Conservation (phyloP, 345 rosid species). For the Capsella bursapastoris region DNA sequence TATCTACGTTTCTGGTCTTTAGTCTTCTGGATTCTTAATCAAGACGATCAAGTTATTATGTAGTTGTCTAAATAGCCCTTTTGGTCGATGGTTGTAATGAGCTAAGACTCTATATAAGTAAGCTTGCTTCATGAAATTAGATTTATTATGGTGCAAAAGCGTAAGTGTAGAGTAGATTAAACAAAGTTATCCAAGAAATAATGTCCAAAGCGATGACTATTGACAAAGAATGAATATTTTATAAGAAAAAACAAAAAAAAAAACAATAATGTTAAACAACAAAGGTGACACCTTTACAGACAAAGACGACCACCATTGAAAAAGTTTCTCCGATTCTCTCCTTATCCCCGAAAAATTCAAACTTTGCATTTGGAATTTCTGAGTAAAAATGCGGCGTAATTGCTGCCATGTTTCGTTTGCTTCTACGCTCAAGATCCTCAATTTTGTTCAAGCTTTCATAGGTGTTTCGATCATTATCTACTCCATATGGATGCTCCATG, state of each 20-base stretch:
- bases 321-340: conserved; percentile 1
- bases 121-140: no score
- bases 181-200: no score
- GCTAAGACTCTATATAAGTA: no score
- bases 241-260: background rate
- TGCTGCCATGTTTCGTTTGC: conserved; percentile 76
- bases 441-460: conserved; percentile 70
- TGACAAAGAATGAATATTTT: background rate
- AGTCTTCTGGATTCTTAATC: no score
- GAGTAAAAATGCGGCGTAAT: conserved; percentile 59
- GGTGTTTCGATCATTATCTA: conserved; percentile 70
- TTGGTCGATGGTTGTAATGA: no score
- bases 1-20: no score
- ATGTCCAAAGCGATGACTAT: conserved; percentile 10
- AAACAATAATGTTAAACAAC: background rate
- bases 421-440: conserved; percentile 64
- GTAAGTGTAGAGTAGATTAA: no score
- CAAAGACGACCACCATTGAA: conserved; percentile 19
- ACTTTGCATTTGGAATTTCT: background rate
- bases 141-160: no score
- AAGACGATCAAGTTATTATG: no score
- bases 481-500: conserved; percentile 89
- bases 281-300: conserved; percentile 32
- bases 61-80: no score
- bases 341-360: conserved; percentile 10